A percentile compares a stretch with the other conserved stretches of the same genome.
These are phyloP conservation scores for Cryptococcus sp. DNA, from an alignment of 1,284 basidiomycete species.

Conservation along the genomic window DNA sequence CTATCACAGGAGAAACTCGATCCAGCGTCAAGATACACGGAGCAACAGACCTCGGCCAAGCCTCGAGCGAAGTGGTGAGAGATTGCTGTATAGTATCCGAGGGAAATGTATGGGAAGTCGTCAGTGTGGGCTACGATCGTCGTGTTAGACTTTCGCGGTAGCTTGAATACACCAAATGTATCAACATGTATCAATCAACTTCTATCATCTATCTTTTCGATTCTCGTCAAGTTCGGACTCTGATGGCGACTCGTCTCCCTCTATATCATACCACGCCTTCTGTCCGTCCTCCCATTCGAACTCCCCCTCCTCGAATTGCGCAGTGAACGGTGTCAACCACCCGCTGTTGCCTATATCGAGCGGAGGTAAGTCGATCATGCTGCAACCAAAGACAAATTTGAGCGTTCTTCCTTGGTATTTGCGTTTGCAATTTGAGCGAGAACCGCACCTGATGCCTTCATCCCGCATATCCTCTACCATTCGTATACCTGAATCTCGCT, in stretches of 20 bases:
- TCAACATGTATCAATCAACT: not conserved
- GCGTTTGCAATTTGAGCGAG: not conserved
- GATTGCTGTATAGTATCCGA: constrained; percentile 32
- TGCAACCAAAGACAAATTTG: constrained; percentile 8
- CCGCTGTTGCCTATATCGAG: constrained; percentile 23
- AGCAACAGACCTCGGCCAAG: constrained; percentile 23
- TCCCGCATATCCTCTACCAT: constrained; percentile 36
- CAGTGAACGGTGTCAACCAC: constrained; percentile 22
- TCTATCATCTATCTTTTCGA: constrained; percentile 6
- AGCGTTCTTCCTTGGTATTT: not conserved
- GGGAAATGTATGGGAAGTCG: constrained; percentile 36
- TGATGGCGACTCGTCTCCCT: not conserved
- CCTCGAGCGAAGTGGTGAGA: constrained; percentile 44
- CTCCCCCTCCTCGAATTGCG: constrained; percentile 25
- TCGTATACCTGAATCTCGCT: constrained; percentile 16
- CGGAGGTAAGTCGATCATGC: constrained; percentile 27
- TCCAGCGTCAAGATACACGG: constrained; percentile 46
- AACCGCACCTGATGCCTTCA: constrained; percentile 33
- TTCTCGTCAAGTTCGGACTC: not conserved
- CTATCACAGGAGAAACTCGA: constrained; percentile 38
- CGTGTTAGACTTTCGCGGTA: constrained; percentile 36
- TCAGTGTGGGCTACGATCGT: constrained; percentile 52
- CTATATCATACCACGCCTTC: constrained; percentile 24
- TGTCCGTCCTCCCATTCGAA: constrained; percentile 23
- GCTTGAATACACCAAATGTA: not conserved